Conservation (phyloP, 176 grass and related monocot genomes). For the Paspalum vaginatum region DNA sequence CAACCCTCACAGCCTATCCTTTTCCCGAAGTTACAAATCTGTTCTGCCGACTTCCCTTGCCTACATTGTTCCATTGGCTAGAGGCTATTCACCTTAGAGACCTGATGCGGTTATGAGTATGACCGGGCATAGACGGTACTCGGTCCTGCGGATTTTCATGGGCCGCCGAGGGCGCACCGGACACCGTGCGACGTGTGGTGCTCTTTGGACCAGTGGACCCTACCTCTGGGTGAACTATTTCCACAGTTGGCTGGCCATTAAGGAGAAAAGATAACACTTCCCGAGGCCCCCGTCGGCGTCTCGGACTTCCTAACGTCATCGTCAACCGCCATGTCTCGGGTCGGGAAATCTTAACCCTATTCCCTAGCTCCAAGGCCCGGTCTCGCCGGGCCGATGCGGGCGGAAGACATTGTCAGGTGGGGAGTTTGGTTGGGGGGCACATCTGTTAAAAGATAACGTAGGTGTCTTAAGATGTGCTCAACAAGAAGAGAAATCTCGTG, state of each 20-base stretch:
- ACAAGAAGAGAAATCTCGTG: no score
- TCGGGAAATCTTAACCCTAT: conserved; percentile 46
- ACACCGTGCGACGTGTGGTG: conserved; percentile 61
- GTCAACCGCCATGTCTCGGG: background rate
- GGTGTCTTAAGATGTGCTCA: no score
- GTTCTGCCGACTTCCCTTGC: conserved; percentile 77
- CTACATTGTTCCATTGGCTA: conserved; percentile 60
- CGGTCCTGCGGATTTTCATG: conserved; percentile 41
- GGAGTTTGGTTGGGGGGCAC: no score
- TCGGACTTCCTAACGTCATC: no score
- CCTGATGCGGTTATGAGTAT: background rate
- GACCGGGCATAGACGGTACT: conserved; percentile 43
- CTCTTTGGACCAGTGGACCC: conserved; percentile 62
- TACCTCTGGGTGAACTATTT: background rate
- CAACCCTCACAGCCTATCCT: no score
- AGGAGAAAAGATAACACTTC: no score
- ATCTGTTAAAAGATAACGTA: no score
- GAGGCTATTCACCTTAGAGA: background rate
- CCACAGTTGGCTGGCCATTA: no score
- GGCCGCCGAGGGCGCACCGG: conserved; percentile 51
- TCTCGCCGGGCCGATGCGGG: no score
- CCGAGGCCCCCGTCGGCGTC: no score
- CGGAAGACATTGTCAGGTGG: no score
- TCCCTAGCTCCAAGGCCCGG: no score
- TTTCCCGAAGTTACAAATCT: conserved; percentile 66